A percentile compares a stretch with the other conserved stretches of the same genome.
Evolutionary conservation across 345 rosid genomes (phyloP).

Genomic region (Rhizophora apiculata): DNA sequence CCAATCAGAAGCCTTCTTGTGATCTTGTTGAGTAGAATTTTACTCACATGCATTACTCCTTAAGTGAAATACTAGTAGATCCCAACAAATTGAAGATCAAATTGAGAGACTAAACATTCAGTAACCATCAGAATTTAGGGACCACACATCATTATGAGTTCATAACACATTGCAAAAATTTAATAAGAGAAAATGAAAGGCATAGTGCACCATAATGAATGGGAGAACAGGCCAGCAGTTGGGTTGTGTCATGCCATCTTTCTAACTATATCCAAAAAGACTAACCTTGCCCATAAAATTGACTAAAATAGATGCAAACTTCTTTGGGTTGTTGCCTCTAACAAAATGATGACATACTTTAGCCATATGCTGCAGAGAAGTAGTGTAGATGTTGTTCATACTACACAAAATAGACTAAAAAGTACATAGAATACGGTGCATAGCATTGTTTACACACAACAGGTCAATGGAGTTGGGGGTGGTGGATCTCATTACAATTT

Average conservation of each 20-base stretch:
- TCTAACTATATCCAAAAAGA: constrained; percentile 1
- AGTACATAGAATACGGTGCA: constrained; percentile 4
- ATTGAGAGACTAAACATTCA: too few species aligned
- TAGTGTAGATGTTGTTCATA: neutral
- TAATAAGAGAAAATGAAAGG: neutral
- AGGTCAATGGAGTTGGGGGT: neutral
- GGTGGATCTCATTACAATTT: constrained; percentile 1
- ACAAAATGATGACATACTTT: constrained; percentile 79
- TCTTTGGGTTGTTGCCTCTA: constrained; percentile 65
- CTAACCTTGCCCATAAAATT: constrained; percentile 89
- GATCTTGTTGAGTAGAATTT: too few species aligned
- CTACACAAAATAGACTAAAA: neutral
- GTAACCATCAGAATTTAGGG: too few species aligned
- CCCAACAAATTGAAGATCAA: too few species aligned
- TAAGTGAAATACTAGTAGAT: neutral
- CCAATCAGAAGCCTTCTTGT: neutral
- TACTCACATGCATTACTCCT: neutral
- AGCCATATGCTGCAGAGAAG: constrained; percentile 75
- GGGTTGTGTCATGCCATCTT: neutral
- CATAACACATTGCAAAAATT: neutral
- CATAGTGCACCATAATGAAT: neutral
- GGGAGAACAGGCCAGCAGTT: neutral
- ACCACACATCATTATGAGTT: too few species aligned
- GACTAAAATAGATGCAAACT: constrained; percentile 69
- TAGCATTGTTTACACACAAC: neutral